Evolutionary conservation across 2,329 filamentous ascomycete genomes (phyloP).

Genomic region (Penicillium sp.): DNA sequence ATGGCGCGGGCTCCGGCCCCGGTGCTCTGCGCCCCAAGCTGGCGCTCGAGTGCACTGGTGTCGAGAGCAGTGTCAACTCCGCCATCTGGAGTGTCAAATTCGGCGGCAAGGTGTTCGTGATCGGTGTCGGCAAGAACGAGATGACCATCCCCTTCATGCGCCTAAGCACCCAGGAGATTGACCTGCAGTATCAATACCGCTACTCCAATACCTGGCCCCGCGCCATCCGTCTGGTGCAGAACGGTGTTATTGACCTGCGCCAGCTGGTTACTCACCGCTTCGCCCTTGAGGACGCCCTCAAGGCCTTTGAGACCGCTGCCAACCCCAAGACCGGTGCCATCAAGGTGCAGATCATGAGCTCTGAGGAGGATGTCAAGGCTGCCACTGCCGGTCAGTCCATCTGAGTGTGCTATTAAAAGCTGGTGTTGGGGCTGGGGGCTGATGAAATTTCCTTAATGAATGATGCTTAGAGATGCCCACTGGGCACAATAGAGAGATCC

Average conservation of each 20-base stretch:
- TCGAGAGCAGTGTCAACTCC: slow-evolving; percentile 80
- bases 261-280: slow-evolving; percentile 87
- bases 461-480: slow-evolving; percentile 23
- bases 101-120: slow-evolving; percentile 94
- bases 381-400: slow-evolving; percentile 31
- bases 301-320: slow-evolving; percentile 85
- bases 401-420: slow-evolving; percentile 11
- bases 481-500: slow-evolving; percentile 16
- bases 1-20: slow-evolving; percentile 32
- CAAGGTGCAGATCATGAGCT: slow-evolving; percentile 81
- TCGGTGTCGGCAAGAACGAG: slow-evolving; percentile 92
- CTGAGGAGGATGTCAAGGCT: slow-evolving; percentile 39
- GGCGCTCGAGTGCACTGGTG: slow-evolving; percentile 89
- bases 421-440: neutral
- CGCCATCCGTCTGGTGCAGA: slow-evolving; percentile 83
- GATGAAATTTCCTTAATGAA: slow-evolving; percentile 14
- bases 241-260: slow-evolving; percentile 75
- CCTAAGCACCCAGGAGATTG: slow-evolving; percentile 84
- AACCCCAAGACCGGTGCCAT: slow-evolving; percentile 92
- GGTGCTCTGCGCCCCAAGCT: slow-evolving; percentile 73
- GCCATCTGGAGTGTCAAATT: slow-evolving; percentile 92
- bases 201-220: slow-evolving; percentile 96
- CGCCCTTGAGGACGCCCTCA: slow-evolving; percentile 77
- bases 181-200: slow-evolving; percentile 94
- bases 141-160: slow-evolving; percentile 96